Percentiles rank a stretch among this genome's conserved stretches.
Conservation (phyloP, 148 eudicot genomes). For the Drosera capensis region DNA sequence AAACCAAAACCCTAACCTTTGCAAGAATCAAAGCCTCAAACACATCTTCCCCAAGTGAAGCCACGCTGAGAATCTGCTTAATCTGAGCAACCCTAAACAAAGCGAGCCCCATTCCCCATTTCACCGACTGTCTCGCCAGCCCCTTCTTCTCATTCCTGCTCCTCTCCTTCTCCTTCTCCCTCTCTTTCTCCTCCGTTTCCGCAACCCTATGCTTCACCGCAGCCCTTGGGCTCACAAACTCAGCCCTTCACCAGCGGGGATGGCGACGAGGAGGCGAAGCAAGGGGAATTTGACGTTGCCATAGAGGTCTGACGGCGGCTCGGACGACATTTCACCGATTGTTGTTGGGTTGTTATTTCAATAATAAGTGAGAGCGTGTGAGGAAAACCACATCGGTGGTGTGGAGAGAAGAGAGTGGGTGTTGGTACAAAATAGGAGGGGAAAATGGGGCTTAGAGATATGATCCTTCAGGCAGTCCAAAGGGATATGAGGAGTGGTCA, state of each 20-base stretch:
- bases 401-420: no score
- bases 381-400: conserved; percentile 28
- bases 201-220: no score
- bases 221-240: no score
- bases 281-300: no score
- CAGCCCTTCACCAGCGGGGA: no score
- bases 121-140: conserved; percentile 52
- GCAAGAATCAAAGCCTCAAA: conserved; percentile 67
- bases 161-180: conserved; percentile 12
- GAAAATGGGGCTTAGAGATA: no score
- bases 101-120: conserved; percentile 66
- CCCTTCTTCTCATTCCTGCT: conserved; percentile 67
- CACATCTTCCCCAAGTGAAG: conserved; percentile 50
- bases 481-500: conserved; percentile 33
- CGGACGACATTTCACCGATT: conserved; percentile 25
- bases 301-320: conserved; percentile 10
- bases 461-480: no score
- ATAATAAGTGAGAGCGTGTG: no score
- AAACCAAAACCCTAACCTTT: conserved; percentile 36
- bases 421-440: no score
- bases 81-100: conserved; percentile 53
- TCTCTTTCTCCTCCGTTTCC: no score
- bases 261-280: conserved; percentile 16
- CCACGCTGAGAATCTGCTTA: conserved; percentile 71
- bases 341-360: no score